phyloP scores from a whole-genome alignment of 768 basidiomycete species.

The Russula brevipes region DNA sequence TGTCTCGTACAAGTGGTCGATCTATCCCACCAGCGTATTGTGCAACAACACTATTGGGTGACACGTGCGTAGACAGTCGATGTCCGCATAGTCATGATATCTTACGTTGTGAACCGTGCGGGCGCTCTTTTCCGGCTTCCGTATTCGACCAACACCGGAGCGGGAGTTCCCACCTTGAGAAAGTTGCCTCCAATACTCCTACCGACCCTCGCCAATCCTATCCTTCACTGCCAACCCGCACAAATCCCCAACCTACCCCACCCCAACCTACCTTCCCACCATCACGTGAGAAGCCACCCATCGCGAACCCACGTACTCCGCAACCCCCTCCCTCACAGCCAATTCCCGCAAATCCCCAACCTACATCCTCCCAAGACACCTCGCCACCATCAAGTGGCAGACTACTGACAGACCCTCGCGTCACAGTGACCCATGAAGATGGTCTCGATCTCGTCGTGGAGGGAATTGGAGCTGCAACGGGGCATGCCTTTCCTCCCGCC shows the following conservation, averaged over 20 bases:
- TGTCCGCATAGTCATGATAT: slow-evolving; percentile 27
- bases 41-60: slow-evolving; percentile 8
- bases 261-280: background rate
- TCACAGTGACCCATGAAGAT: slow-evolving; percentile 7
- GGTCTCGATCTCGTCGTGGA: slow-evolving; percentile 8
- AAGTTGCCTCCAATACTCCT: background rate
- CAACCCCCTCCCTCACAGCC: background rate
- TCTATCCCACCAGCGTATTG: slow-evolving; percentile 11
- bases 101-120: slow-evolving; percentile 27
- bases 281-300: background rate
- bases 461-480: background rate
- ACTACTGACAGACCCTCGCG: background rate
- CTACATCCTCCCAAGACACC: background rate
- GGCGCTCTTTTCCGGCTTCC: slow-evolving; percentile 4
- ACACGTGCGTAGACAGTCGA: slow-evolving; percentile 18
- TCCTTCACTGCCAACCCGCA: background rate
- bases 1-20: too few relatives aligned
- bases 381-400: background rate
- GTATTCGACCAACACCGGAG: background rate
- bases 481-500: background rate
- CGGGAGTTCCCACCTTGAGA: slow-evolving; percentile 7
- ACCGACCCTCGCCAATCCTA: background rate
- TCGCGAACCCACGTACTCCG: background rate
- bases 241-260: background rate
- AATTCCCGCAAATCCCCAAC: background rate